These are phyloP conservation scores for Monosporozyma solicola DNA, from an alignment of 805 yeast species.

Conservation along the genomic window DNA sequence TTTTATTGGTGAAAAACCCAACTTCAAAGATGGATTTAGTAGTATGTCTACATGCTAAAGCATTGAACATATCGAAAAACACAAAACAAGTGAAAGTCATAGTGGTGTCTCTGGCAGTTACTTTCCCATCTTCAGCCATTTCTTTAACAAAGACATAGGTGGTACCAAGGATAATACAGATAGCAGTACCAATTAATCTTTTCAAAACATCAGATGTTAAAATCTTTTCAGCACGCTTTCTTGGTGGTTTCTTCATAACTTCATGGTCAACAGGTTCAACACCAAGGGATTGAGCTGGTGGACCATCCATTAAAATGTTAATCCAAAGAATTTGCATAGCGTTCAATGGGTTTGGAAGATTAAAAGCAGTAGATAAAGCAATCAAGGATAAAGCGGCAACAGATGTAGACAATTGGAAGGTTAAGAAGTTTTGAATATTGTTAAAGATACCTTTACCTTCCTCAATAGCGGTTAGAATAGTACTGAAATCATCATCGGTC, in stretches of 20 bases:
- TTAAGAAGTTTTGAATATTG: conserved; percentile 88
- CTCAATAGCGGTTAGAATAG: conserved; percentile 85
- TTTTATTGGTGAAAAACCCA: conserved; percentile 67
- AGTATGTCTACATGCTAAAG: conserved; percentile 84
- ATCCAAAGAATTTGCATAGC: conserved; percentile 99
- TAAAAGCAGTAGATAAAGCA: conserved; percentile 78
- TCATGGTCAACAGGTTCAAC: conserved; percentile 96
- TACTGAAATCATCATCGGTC: conserved; percentile 93
- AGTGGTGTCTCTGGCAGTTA: conserved; percentile 93
- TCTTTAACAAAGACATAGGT: conserved; percentile 77
- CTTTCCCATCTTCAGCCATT: conserved; percentile 66
- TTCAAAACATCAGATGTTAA: conserved; percentile 59
- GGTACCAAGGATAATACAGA: conserved; percentile 75
- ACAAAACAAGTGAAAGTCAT: conserved; percentile 98
- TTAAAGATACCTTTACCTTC: conserved; percentile 97
- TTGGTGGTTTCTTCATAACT: conserved; percentile 94
- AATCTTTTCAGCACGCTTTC: conserved; percentile 78
- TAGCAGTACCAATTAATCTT: conserved; percentile 69
- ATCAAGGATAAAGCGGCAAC: conserved; percentile 89
- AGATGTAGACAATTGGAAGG: conserved; percentile 92
- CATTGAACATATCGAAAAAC: conserved; percentile 93
- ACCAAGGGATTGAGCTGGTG: conserved; percentile 96
- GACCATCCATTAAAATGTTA: conserved; percentile 96
- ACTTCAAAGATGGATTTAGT: conserved; percentile 74
- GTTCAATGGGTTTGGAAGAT: conserved; percentile 86